Conservation (phyloP, 169 alveolate genomes). For the Plasmodium vinckei region DNA sequence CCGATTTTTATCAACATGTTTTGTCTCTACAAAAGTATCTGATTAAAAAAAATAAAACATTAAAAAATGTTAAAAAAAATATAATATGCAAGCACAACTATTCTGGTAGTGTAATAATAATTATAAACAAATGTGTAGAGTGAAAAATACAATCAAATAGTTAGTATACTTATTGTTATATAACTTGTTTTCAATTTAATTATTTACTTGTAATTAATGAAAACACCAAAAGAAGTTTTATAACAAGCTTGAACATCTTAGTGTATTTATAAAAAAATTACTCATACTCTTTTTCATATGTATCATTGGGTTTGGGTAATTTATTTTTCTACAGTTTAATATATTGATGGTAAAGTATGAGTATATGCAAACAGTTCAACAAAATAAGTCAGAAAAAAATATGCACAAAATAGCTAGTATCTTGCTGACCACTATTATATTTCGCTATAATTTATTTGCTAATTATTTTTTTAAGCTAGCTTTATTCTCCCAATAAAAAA, state of each 20-base stretch:
- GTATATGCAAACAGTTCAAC: no score
- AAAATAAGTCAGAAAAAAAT: no score
- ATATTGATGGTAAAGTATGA: no score
- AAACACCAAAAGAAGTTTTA: slow-evolving; percentile 2
- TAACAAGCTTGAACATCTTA: slow-evolving; percentile 41
- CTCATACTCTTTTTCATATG: slow-evolving; percentile 1
- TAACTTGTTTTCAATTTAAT: slow-evolving; percentile 5
- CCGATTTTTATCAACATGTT: background rate
- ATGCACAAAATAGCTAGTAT: no score
- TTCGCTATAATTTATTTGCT: no score
- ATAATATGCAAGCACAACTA: background rate
- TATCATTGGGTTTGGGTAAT: background rate
- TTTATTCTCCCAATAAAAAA: no score
- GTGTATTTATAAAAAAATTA: background rate
- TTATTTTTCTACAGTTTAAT: no score
- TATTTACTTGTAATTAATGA: slow-evolving; percentile 6
- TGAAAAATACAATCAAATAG: no score
- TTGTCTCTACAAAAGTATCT: slow-evolving; percentile 11
- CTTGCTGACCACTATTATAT: no score
- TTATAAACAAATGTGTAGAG: no score
- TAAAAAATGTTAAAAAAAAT: slow-evolving; percentile 2
- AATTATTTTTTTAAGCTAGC: no score
- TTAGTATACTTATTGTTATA: no score
- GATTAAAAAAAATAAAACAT: background rate
- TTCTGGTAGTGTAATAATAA: background rate